phyloP scores from a whole-genome alignment of 179 eudicot species.

The Silene coronaria region DNA sequence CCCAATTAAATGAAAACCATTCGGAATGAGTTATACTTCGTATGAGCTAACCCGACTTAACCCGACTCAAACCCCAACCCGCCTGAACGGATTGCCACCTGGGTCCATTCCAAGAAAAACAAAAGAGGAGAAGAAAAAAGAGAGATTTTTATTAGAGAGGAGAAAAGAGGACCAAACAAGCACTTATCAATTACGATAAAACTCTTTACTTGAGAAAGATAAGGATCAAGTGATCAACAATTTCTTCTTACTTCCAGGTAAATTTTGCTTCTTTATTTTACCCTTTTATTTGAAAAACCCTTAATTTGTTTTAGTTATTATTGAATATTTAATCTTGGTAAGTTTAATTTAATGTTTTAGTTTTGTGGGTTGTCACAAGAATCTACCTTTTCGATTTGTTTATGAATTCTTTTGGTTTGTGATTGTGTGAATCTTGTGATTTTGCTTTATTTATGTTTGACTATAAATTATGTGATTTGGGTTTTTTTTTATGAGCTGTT shows the following conservation, averaged over 20 bases:
- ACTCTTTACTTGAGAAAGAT: slow-evolving; percentile 10
- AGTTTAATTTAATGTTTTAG: background rate
- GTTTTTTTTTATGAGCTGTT: background rate
- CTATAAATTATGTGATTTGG: background rate
- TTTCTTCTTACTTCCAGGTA: background rate
- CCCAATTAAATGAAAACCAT: too few species aligned
- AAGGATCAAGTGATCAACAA: background rate
- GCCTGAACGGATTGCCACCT: too few species aligned
- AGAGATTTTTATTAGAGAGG: slow-evolving; percentile 20
- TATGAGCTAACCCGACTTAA: too few species aligned
- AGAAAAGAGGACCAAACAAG: slow-evolving; percentile 48
- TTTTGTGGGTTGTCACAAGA: background rate
- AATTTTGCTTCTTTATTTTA: background rate
- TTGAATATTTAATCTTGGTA: slow-evolving; percentile 1
- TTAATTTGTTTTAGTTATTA: background rate
- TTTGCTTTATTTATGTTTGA: background rate
- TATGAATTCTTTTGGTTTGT: background rate
- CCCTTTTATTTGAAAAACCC: background rate
- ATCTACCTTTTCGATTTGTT: background rate
- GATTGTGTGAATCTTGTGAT: background rate
- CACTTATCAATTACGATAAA: slow-evolving; percentile 33
- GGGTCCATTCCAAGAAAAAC: too few species aligned
- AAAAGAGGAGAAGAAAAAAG: background rate
- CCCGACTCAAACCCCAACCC: too few species aligned
- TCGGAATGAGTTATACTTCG: too few species aligned